Base-by-base conservation (phyloP, 2,329 filamentous ascomycete species). In the Verticillium tricorpus region DNA sequence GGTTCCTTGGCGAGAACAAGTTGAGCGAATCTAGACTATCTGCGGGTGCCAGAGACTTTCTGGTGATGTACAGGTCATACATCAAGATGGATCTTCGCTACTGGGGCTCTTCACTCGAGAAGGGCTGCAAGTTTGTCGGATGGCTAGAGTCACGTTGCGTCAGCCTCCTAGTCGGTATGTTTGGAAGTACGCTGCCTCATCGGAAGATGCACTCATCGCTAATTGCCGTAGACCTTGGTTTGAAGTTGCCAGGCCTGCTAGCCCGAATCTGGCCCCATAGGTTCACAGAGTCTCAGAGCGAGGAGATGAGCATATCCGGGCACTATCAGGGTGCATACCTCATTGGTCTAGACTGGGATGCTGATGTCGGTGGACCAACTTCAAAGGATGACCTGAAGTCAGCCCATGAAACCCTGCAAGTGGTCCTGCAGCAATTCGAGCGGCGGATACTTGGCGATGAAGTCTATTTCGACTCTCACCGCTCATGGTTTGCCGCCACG, bases 81-180 rank as follows among this genome's bases (percentile, higher is more conserved):
- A 72, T 87, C 61, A 85, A 83, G 67, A 80, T 90, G 59, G 83
- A 88, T 61, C 78, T 85, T 1, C 85, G 87, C 56, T 90, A 87
- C 71, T 90, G 88, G 88, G 86, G 86, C 1, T 73, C 81, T 7
- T 85, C 85, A 2, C 73, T 80, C 1, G 73, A 78, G 1, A 84
- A 81, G 60, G 84, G 85, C 1, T 82, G 80, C 22, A 75, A 77
- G 14, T 80, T 88, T 57, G 74, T 89, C 0, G 84, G 85, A 12
- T 89, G 87, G 87, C 71, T 90, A 2, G 87, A 89, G 67, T 87
- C 85, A 8, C 79, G 83, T 60, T 86, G 82, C 60, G 77, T 85
- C 2, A 74, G 78, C 62, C 73, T 90, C 37, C 77, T 89, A 22
- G 81, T 85, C 63, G 84, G 84, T 85, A 74, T 73, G 80, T 75